Percentiles rank a stretch among this genome's conserved stretches.
Evolutionary conservation across 371 early-diverging fungal species (phyloP).

Genomic region (Mortierella sp.): DNA sequence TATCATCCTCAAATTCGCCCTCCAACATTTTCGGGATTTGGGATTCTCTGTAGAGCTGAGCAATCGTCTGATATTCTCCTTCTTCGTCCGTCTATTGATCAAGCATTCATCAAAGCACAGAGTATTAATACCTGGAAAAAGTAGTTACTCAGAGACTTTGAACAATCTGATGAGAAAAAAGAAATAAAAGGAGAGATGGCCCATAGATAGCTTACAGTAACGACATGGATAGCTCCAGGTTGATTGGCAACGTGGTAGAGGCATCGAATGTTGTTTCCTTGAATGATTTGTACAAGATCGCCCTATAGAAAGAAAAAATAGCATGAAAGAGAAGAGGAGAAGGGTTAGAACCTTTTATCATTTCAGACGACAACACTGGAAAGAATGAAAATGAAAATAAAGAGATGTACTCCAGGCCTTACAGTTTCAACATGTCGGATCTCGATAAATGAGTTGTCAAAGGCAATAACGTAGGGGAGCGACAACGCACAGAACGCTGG

Average conservation of each 20-base stretch:
- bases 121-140: not conserved
- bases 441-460: constrained; percentile 90
- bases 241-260: constrained; percentile 60
- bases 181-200: too few relatives aligned
- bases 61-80: constrained; percentile 46
- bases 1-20: constrained; percentile 22
- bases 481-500: constrained; percentile 74
- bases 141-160: not conserved
- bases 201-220: constrained; percentile 57
- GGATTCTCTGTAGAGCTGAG: constrained; percentile 46
- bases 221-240: constrained; percentile 63
- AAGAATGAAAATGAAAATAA: too few relatives aligned
- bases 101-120: not conserved
- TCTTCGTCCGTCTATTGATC: constrained; percentile 41
- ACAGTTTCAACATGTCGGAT: constrained; percentile 86
- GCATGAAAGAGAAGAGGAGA: not conserved
- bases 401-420: too few relatives aligned
- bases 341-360: too few relatives aligned
- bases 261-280: constrained; percentile 69
- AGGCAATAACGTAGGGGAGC: constrained; percentile 87
- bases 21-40: constrained; percentile 32
- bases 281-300: constrained; percentile 71
- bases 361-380: too few relatives aligned
- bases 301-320: constrained; percentile 53
- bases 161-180: not conserved